Conservation (phyloP, 2,329 filamentous ascomycete genomes). For the Penicillium verrucosum region DNA sequence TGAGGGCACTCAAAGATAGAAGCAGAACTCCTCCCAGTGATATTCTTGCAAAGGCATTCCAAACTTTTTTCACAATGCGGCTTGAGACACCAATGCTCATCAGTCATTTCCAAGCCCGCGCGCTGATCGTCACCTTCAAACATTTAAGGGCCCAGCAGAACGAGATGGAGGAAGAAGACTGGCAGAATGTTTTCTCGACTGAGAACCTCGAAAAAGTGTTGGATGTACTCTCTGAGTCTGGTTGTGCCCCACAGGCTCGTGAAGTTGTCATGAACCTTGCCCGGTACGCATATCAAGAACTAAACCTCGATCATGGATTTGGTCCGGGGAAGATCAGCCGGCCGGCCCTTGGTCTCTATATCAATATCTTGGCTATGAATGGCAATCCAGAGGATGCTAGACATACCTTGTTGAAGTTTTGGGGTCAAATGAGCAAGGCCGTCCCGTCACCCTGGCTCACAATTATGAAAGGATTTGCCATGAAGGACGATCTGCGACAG, state of each 20-base stretch:
- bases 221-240: conserved; percentile 37
- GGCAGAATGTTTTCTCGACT: conserved; percentile 37
- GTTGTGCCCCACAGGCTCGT: conserved; percentile 36
- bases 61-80: conserved; percentile 60
- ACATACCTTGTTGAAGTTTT: conserved; percentile 44
- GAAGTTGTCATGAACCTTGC: conserved; percentile 41
- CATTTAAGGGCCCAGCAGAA: conserved; percentile 51
- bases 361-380: conserved; percentile 53
- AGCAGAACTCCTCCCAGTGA: conserved; percentile 61
- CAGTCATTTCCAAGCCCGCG: conserved; percentile 65
- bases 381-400: conserved; percentile 56
- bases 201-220: conserved; percentile 42
- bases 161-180: conserved; percentile 32
- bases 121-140: conserved; percentile 58
- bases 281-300: conserved; percentile 36
- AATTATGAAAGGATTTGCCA: conserved; percentile 60
- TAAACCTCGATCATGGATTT: conserved; percentile 45
- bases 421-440: conserved; percentile 31
- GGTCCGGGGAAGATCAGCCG: conserved; percentile 33
- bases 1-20: conserved; percentile 60
- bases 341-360: conserved; percentile 45
- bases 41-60: conserved; percentile 65
- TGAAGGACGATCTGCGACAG: conserved; percentile 55
- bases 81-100: conserved; percentile 49
- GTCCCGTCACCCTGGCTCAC: conserved; percentile 44